Conservation (phyloP, 352 stramenopile species). For the Globisporangium spiculum region DNA sequence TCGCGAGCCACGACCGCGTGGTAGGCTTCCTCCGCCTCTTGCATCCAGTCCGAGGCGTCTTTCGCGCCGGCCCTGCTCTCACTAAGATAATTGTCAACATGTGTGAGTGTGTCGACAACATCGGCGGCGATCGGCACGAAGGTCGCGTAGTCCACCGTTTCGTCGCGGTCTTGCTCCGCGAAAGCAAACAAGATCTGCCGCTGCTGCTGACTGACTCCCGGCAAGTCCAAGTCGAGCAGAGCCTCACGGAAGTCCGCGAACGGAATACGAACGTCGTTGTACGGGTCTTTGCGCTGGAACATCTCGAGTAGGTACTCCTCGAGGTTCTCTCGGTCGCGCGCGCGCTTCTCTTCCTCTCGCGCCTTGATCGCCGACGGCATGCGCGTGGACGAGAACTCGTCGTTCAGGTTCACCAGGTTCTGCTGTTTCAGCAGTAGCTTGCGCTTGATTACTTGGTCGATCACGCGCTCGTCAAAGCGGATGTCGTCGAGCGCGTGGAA, state of each 20-base stretch:
- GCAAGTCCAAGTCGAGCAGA: constrained; percentile 39
- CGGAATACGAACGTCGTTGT: constrained; percentile 57
- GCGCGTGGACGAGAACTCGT: constrained; percentile 64
- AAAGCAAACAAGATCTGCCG: constrained; percentile 57
- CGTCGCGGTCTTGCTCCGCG: constrained; percentile 47
- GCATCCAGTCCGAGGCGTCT: constrained; percentile 10
- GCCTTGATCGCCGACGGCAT: constrained; percentile 40
- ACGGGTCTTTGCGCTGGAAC: constrained; percentile 60
- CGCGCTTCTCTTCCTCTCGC: constrained; percentile 33
- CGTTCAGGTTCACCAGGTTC: constrained; percentile 42
- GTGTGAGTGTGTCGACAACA: constrained; percentile 44
- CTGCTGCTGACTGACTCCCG: constrained; percentile 18
- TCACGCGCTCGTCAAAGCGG: constrained; percentile 50
- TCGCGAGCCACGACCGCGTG: constrained; percentile 31
- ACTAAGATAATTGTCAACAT: not conserved
- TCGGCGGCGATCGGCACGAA: constrained; percentile 47
- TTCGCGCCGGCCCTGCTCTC: constrained; percentile 17
- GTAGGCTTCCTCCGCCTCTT: constrained; percentile 29
- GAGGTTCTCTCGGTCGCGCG: constrained; percentile 25
- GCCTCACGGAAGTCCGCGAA: constrained; percentile 45
- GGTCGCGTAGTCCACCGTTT: constrained; percentile 53
- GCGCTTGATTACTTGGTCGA: constrained; percentile 53
- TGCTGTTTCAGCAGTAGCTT: constrained; percentile 48
- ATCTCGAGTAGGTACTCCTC: constrained; percentile 61
- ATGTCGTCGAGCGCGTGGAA: constrained; percentile 43